Percentiles rank a stretch among this genome's conserved stretches.
These are phyloP conservation scores for Neurospora sp. DNA, from an alignment of 495 filamentous ascomycete species.

Conservation along the genomic window DNA sequence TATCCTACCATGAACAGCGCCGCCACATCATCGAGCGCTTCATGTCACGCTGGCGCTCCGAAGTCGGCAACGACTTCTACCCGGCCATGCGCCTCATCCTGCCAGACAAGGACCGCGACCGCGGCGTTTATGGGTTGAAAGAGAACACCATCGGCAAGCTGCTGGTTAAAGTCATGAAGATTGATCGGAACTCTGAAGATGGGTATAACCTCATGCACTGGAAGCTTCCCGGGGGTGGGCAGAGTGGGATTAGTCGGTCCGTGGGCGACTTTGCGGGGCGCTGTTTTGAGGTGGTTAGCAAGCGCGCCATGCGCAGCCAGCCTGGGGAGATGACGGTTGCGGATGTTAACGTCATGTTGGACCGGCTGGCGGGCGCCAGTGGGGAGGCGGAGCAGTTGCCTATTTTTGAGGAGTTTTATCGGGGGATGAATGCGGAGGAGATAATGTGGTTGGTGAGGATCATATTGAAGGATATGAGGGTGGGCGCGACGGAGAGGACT, in stretches of 20 bases:
- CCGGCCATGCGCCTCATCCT: constrained; percentile 86
- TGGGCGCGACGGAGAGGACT: constrained; percentile 93
- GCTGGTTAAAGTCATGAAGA: constrained; percentile 83
- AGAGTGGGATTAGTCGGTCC: constrained; percentile 61
- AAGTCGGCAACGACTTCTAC: constrained; percentile 87
- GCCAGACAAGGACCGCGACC: constrained; percentile 88
- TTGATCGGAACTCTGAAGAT: constrained; percentile 85
- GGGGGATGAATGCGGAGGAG: constrained; percentile 86
- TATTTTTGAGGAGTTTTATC: constrained; percentile 76
- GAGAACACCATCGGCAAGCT: constrained; percentile 84
- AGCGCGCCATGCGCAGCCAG: constrained; percentile 65
- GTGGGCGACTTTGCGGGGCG: constrained; percentile 88
- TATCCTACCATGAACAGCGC: constrained; percentile 72
- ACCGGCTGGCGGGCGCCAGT: constrained; percentile 60
- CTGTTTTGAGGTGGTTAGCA: constrained; percentile 76
- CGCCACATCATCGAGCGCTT: constrained; percentile 83
- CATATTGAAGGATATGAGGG: constrained; percentile 91
- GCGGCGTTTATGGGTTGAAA: constrained; percentile 90
- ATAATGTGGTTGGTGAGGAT: constrained; percentile 92
- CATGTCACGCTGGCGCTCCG: constrained; percentile 76
- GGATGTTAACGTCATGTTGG: constrained; percentile 81
- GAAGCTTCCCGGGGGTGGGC: constrained; percentile 63
- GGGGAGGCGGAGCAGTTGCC: constrained; percentile 75
- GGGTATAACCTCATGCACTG: constrained; percentile 79
- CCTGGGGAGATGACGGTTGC: constrained; percentile 73